Evolutionary conservation across 2,329 filamentous ascomycete genomes (phyloP).

Genomic region (Fusarium heterosporum): DNA sequence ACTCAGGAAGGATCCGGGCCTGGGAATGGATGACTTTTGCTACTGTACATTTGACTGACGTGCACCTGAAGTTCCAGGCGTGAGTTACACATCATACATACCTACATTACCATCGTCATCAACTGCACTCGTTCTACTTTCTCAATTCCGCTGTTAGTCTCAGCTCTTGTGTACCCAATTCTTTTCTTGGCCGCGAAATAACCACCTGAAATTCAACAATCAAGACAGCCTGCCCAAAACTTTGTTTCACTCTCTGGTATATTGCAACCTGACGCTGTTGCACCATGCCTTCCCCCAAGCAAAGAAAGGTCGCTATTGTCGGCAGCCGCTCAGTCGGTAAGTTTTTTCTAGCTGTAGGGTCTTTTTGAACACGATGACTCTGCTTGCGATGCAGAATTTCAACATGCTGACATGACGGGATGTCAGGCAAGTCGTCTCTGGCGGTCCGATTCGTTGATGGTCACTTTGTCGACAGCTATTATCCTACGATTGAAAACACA

Average conservation of each 20-base stretch:
- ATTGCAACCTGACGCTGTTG: constrained; percentile 23
- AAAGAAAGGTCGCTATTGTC: constrained; percentile 95
- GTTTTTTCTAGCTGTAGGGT: constrained; percentile 37
- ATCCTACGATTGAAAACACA: constrained; percentile 98
- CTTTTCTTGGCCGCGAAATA: background rate
- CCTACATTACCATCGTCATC: constrained; percentile 27
- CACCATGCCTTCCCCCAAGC: constrained; percentile 70
- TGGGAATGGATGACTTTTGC: constrained; percentile 13
- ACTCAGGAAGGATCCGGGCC: background rate
- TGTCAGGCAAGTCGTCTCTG: constrained; percentile 91
- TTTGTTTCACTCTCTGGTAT: constrained; percentile 32
- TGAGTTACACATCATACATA: constrained; percentile 36
- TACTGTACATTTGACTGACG: constrained; percentile 27
- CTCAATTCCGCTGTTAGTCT: constrained; percentile 13
- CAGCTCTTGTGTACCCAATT: constrained; percentile 24
- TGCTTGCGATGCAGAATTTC: background rate
- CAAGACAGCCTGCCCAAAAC: background rate
- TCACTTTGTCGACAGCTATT: constrained; percentile 98
- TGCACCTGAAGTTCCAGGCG: constrained; percentile 36
- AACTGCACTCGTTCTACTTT: constrained; percentile 14
- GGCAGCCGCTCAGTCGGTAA: constrained; percentile 86
- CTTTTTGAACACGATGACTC: background rate
- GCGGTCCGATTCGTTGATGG: constrained; percentile 97
- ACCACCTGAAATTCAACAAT: background rate
- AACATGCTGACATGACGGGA: constrained; percentile 19